Conservation (phyloP, 352 stramenopile species). For the Pythium rishiriense region DNA sequence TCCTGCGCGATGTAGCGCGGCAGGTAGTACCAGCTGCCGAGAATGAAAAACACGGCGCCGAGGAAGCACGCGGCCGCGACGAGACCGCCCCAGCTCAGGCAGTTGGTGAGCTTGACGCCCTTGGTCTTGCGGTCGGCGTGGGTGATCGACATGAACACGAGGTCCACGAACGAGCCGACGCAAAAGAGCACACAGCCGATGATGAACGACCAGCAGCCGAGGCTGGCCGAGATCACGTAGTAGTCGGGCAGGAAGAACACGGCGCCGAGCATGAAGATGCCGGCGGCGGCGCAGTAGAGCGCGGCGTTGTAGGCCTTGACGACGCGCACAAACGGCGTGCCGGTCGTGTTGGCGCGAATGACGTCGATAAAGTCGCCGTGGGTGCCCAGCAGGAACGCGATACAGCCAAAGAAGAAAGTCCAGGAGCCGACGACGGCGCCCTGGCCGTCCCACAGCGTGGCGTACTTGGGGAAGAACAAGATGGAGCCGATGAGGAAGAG, state of each 20-base stretch:
- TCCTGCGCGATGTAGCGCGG: slow-evolving; percentile 67
- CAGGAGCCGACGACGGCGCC: slow-evolving; percentile 64
- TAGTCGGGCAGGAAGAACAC: slow-evolving; percentile 79
- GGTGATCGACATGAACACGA: slow-evolving; percentile 64
- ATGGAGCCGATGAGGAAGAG: slow-evolving; percentile 80
- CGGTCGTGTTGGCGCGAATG: slow-evolving; percentile 53
- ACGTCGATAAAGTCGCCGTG: slow-evolving; percentile 77
- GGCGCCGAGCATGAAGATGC: slow-evolving; percentile 74
- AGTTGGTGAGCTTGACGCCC: slow-evolving; percentile 59
- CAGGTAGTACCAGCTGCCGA: slow-evolving; percentile 83
- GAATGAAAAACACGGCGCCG: slow-evolving; percentile 71
- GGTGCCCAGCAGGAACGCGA: slow-evolving; percentile 64
- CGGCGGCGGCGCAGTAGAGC: slow-evolving; percentile 65
- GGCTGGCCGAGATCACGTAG: slow-evolving; percentile 62
- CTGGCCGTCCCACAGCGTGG: slow-evolving; percentile 58
- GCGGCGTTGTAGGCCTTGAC: slow-evolving; percentile 61
- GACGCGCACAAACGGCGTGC: slow-evolving; percentile 46
- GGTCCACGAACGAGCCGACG: slow-evolving; percentile 54
- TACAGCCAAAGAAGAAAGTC: slow-evolving; percentile 70
- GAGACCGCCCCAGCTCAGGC: slow-evolving; percentile 51
- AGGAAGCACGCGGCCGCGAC: slow-evolving; percentile 56
- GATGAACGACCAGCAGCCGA: slow-evolving; percentile 79
- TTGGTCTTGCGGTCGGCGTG: slow-evolving; percentile 46
- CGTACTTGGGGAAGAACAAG: slow-evolving; percentile 79
- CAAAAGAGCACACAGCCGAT: slow-evolving; percentile 71